A percentile compares a stretch with the other conserved stretches of the same genome.
Evolutionary conservation across 2,329 filamentous ascomycete species (phyloP).

Genomic region (Penicillium vulpinum): DNA sequence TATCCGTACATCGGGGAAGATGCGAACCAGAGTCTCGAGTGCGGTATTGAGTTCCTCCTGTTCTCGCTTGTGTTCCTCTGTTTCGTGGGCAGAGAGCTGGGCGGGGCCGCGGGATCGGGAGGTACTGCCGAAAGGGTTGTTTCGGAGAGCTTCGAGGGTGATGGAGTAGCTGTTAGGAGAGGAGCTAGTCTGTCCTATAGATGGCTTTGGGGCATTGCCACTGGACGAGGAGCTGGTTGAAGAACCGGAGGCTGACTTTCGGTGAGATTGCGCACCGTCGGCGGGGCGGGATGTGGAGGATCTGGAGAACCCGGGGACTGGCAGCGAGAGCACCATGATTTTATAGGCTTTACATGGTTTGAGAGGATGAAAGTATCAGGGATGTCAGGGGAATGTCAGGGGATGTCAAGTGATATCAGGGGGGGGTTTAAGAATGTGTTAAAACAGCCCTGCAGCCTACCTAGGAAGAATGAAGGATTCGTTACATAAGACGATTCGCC

Average conservation of each 20-base stretch:
- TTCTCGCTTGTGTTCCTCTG: slow-evolving; percentile 36
- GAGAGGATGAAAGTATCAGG: neutral
- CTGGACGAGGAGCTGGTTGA: slow-evolving; percentile 16
- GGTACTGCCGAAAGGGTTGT: slow-evolving; percentile 44
- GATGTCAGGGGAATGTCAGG: neutral
- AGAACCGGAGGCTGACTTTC: slow-evolving; percentile 16
- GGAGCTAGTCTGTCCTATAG: slow-evolving; percentile 14
- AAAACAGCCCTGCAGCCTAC: neutral
- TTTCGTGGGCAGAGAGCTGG: slow-evolving; percentile 16
- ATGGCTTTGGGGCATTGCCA: slow-evolving; percentile 13
- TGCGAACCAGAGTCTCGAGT: slow-evolving; percentile 41
- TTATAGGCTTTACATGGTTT: slow-evolving; percentile 30
- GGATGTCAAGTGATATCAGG: neutral
- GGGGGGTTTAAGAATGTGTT: neutral
- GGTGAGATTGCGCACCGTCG: slow-evolving; percentile 22
- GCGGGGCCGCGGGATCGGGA: slow-evolving; percentile 27
- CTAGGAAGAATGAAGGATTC: neutral
- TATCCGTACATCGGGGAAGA: slow-evolving; percentile 49
- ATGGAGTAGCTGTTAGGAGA: slow-evolving; percentile 30
- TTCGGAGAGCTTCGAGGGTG: slow-evolving; percentile 47
- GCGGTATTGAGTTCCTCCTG: slow-evolving; percentile 45
- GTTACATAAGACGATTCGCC: slow-evolving; percentile 1
- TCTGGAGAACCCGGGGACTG: slow-evolving; percentile 39
- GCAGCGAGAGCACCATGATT: slow-evolving; percentile 43
- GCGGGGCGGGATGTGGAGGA: slow-evolving; percentile 32